Conservation (phyloP, 768 basidiomycete genomes). For the Leucocoprinus leucothites region DNA sequence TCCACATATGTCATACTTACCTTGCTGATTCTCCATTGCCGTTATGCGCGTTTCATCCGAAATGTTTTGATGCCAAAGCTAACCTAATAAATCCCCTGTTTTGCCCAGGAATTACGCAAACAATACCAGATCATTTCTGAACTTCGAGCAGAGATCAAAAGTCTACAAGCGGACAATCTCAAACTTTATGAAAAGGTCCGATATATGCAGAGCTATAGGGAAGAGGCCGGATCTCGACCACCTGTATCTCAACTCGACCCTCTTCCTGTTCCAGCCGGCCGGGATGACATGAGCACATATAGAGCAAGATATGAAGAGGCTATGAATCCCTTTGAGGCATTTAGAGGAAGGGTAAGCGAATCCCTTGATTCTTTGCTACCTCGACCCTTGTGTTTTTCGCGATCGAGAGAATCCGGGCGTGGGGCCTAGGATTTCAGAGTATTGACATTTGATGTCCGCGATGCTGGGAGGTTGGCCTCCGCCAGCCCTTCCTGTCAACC, state of each 20-base stretch:
- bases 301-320: conserved; percentile 91
- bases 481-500: background rate
- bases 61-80: conserved; percentile 2
- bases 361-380: background rate
- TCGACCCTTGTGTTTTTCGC: background rate
- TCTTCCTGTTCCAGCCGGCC: conserved; percentile 45
- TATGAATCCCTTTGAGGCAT: conserved; percentile 98
- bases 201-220: conserved; percentile 96
- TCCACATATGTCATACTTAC: background rate
- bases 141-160: conserved; percentile 88
- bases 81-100: background rate
- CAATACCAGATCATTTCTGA: conserved; percentile 95
- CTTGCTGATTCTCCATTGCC: background rate
- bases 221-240: conserved; percentile 55
- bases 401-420: background rate
- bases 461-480: background rate
- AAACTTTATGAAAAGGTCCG: conserved; percentile 99
- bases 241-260: conserved; percentile 67
- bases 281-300: conserved; percentile 85
- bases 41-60: background rate
- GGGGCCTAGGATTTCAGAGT: background rate
- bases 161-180: conserved; percentile 90
- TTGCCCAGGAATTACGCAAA: conserved; percentile 79
- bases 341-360: conserved; percentile 83
- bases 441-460: background rate